Evolutionary conservation across 345 rosid species (phyloP).

Genomic region (Brassica cretica): DNA sequence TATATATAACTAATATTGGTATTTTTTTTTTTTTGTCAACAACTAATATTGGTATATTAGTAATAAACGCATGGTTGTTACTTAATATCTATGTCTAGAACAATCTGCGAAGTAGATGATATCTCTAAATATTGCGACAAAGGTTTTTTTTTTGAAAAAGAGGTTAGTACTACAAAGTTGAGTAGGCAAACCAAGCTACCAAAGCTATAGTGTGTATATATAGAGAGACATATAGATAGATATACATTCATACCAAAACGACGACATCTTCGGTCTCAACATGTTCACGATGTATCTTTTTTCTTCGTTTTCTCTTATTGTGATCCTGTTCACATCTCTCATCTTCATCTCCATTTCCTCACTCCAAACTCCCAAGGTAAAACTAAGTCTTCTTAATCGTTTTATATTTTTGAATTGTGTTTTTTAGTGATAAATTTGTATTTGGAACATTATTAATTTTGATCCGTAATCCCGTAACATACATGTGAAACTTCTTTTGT

Average conservation of each 20-base stretch:
- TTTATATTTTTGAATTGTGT: neutral
- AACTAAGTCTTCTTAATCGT: neutral
- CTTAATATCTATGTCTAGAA: neutral
- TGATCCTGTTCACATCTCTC: constrained; percentile 19
- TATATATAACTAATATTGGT: neutral
- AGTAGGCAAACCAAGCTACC: constrained; percentile 4
- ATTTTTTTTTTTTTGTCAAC: too few species aligned
- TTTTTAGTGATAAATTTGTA: neutral
- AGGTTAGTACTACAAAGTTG: neutral
- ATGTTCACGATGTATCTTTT: neutral
- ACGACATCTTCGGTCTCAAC: neutral
- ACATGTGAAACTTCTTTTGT: constrained; percentile 15
- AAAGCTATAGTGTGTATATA: neutral
- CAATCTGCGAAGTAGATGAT: neutral
- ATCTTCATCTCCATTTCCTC: constrained; percentile 16
- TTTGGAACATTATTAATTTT: neutral
- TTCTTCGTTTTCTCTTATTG: constrained; percentile 8
- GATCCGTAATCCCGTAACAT: neutral
- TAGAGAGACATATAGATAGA: neutral
- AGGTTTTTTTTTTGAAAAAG: neutral
- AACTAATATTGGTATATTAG: neutral
- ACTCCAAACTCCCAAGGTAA: constrained; percentile 24
- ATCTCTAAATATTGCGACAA: neutral
- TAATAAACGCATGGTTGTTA: neutral
- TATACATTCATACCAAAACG: constrained; percentile 3